Conservation (phyloP, 768 basidiomycete genomes). For the Wakefieldia striispora region DNA sequence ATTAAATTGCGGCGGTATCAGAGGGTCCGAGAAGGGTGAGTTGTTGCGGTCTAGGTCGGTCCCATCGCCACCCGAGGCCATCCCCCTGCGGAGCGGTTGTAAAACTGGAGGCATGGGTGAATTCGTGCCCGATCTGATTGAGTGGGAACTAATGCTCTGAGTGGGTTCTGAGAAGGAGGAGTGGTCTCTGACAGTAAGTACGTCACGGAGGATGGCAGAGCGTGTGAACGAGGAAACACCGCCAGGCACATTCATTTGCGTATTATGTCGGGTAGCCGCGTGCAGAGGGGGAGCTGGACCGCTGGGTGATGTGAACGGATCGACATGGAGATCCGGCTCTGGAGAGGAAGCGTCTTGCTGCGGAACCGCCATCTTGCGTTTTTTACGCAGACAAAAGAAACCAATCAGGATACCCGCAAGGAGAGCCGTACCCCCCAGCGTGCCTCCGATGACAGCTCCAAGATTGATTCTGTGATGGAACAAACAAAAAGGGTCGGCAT, state of each 20-base stretch:
- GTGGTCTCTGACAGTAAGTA: not conserved
- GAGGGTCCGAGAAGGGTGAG: not conserved
- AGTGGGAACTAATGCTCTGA: not conserved
- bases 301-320: conserved; percentile 4
- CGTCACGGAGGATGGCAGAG: conserved; percentile 15
- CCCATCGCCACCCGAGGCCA: not conserved
- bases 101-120: not conserved
- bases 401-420: not conserved
- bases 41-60: no score
- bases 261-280: not conserved
- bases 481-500: not conserved
- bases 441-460: conserved; percentile 12
- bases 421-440: conserved; percentile 11
- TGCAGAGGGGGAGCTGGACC: not conserved
- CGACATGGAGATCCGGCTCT: not conserved
- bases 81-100: conserved; percentile 4
- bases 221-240: conserved; percentile 5
- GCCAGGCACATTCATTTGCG: not conserved
- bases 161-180: not conserved
- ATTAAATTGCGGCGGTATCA: not conserved
- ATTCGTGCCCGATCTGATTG: not conserved
- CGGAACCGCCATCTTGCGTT: not conserved
- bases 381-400: conserved; percentile 11
- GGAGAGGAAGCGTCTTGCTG: not conserved
- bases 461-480: conserved; percentile 10